Evolutionary conservation across 169 alveolate genomes (phyloP), one percentile per base, ranked within the genome.

Genomic region (Toxoplasma gondii): DNA sequence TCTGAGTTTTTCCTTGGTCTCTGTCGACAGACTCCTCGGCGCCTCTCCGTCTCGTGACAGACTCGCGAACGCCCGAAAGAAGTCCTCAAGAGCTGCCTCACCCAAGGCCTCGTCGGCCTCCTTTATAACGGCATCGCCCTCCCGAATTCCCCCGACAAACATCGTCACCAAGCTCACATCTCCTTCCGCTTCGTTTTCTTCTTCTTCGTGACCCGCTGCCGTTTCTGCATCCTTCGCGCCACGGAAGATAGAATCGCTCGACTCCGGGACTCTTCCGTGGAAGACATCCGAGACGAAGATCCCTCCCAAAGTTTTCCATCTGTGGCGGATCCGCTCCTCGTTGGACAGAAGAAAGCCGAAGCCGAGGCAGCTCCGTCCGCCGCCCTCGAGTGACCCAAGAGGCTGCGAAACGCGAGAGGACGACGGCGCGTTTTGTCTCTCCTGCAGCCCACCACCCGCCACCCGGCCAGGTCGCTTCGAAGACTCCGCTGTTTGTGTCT

Each of bases 281-380:
- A 92, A 92, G 43, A 92, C 36, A 38, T 87, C 83, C 17, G 94
- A 92, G 70, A 64, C 90, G 49, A 87, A 39, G 27, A 92, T 54
- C 70, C 87, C 91, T 53, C 94, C 94, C 82, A 92, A 36, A 4
- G 94, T 53, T 67, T 43, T 53, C 94, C 94, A 92, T 10, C 70
- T 54, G 5, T 24, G 41, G 36, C 34, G 39, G 41, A 7, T 19
- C 1, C 91, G 67, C 84, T 92, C 94, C 22, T 22, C 38, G 29
- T 39, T 54, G 53, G 94, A 67, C 45, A 92, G 82, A 24, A 92
- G 44, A 27, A 29, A 92, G 29, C 94, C 94, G 81, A 92, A 92
- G 22, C 94, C 94, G 88, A 74, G 53, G 44, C 69, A 0, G 90
- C 90, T 49, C 81, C 54, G 31, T 90, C 34, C 27, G 34, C 22